phyloP scores from a whole-genome alignment of 2,329 filamentous ascomycete species.

The Cryphonectria japonica region DNA sequence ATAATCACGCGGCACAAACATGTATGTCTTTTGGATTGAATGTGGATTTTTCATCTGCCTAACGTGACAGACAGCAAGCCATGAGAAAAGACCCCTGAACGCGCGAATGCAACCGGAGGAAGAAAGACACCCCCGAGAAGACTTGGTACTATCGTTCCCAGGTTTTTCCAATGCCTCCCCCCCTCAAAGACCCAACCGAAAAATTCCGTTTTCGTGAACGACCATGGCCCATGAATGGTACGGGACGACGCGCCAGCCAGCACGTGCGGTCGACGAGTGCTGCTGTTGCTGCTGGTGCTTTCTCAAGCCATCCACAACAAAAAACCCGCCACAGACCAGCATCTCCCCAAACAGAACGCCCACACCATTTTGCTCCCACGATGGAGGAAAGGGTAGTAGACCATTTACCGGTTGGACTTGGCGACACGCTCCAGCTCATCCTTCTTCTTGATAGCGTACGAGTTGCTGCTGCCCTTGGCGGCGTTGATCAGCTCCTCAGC shows the following conservation, averaged over 20 bases:
- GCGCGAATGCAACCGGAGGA: slow-evolving; percentile 48
- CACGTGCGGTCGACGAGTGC: slow-evolving; percentile 17
- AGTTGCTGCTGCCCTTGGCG: slow-evolving; percentile 99
- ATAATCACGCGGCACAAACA: slow-evolving; percentile 10
- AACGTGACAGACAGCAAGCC: slow-evolving; percentile 47
- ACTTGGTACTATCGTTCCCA: slow-evolving; percentile 20
- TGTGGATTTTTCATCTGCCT: slow-evolving; percentile 41
- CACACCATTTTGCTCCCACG: slow-evolving; percentile 20
- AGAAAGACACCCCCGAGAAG: slow-evolving; percentile 39
- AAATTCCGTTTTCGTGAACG: slow-evolving; percentile 29
- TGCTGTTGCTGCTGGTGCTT: slow-evolving; percentile 22
- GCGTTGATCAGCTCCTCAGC: slow-evolving; percentile 99
- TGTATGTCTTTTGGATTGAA: slow-evolving; percentile 35
- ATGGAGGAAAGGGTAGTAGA: slow-evolving; percentile 23
- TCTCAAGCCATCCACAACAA: slow-evolving; percentile 31
- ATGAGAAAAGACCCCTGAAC: slow-evolving; percentile 48
- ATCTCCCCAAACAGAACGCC: slow-evolving; percentile 34
- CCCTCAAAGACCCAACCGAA: slow-evolving; percentile 31
- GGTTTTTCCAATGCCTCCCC: slow-evolving; percentile 21
- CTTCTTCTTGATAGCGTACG: slow-evolving; percentile 99
- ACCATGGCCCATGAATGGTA: slow-evolving; percentile 27
- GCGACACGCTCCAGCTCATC: slow-evolving; percentile 99
- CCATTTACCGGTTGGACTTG: slow-evolving; percentile 98
- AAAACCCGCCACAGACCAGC: slow-evolving; percentile 37
- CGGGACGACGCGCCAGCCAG: slow-evolving; percentile 25